Conservation (phyloP, 148 eudicot species). For the Persicaria maculosa region DNA sequence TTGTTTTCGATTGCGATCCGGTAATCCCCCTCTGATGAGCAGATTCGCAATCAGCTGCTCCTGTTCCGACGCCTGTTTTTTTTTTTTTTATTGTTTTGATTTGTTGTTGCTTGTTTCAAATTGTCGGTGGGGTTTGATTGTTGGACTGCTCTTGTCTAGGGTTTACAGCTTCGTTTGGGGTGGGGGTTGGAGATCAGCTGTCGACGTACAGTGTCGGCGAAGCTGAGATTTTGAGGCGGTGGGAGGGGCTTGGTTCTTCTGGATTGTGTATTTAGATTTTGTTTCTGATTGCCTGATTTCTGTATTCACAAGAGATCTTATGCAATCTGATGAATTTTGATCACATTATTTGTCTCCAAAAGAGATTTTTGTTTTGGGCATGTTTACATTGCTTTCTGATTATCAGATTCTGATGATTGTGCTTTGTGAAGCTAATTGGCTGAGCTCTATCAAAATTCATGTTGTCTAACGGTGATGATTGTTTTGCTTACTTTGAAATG, state of each 20-base stretch:
- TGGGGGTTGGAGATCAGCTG: background rate
- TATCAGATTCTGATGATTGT: background rate
- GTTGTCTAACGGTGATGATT: background rate
- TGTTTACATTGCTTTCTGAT: background rate
- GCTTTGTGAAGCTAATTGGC: background rate
- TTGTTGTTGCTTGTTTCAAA: background rate
- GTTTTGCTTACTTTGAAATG: background rate
- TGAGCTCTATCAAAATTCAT: background rate
- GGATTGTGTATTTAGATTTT: background rate
- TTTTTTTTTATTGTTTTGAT: background rate
- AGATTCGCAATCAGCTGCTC: background rate
- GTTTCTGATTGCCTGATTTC: background rate
- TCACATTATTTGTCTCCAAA: background rate
- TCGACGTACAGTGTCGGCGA: background rate
- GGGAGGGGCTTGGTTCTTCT: background rate
- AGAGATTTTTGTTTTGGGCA: background rate
- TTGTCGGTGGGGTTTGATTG: background rate
- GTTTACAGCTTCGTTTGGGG: background rate
- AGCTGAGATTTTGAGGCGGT: background rate
- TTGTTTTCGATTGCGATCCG: background rate
- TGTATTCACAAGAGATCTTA: background rate
- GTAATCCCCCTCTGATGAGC: background rate
- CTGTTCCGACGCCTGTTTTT: background rate
- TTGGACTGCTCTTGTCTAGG: background rate
- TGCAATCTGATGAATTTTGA: background rate